Base-by-base conservation (phyloP, 306 rosid species). In the Urtica urens region DNA sequence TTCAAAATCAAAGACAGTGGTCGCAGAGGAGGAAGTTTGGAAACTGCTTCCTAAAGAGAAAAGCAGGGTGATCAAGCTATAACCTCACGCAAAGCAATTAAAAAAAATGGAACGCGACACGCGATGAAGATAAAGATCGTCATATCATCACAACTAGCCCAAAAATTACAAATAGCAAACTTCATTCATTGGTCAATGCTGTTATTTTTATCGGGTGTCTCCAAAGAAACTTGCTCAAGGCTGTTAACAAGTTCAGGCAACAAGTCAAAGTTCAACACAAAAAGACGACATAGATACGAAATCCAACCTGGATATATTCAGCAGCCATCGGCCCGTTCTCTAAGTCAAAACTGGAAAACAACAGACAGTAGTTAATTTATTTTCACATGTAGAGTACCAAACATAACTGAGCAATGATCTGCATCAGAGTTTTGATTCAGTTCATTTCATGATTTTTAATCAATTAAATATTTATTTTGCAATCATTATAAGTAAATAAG, bases 281-380 rank as follows among this genome's bases (percentile, higher is more conserved):
- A 15, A 14, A 30, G 28, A 7, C 27, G 51, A 21, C 31, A 13
- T 10, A 60, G 56, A 57, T 14, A 59, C 26, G 21, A 53, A 44
- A 56, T 57, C 75, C 69, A 39, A 90, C 99, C 99, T 77, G 73
- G 23, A 90, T 85, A 67, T 74, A 85, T 1, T 81, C 99, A 27
- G 99, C 95, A 35, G 95, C 99, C 52, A 70, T 71, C 58, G 95
- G 95, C 70, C 99, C 99, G 60, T 77, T 85, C 12, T 79, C 79
- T 42, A 71, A 53, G 42, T 85, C 94, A 79, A 90, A 90, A 81
- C 99, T 85, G 87, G 50, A 47, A 41, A 57, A 18, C 47, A 65
- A 52, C 24, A 62, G 25, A 65, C 17, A 57, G 24, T 37, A 35
- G 17, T n/a, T 20, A 5, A 42, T 50, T 10, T 18, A 17, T 16